phyloP scores from a whole-genome alignment of 2,329 filamentous ascomycete genomes.

The Stemphylium vesicarium region DNA sequence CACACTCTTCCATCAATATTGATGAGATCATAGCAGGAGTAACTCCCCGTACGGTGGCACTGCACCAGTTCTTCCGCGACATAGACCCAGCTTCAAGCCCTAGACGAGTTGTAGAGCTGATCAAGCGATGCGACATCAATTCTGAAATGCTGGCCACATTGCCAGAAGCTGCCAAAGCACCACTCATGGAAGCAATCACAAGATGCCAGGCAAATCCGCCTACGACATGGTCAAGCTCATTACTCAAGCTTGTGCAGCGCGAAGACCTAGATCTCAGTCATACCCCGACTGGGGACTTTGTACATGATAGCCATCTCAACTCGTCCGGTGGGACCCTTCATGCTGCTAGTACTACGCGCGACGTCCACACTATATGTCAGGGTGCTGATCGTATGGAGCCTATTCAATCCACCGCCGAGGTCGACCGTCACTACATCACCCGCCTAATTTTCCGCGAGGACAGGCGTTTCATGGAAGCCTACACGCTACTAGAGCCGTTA shows the following conservation, averaged over 20 bases:
- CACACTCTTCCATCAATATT: constrained; percentile 46
- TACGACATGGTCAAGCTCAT: constrained; percentile 71
- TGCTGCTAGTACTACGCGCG: constrained; percentile 53
- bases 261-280: constrained; percentile 70
- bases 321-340: constrained; percentile 21
- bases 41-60: constrained; percentile 66
- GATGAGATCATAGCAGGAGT: constrained; percentile 42
- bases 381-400: constrained; percentile 67
- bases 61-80: constrained; percentile 70
- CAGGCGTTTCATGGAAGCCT: constrained; percentile 84
- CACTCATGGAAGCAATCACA: constrained; percentile 83
- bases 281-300: constrained; percentile 23
- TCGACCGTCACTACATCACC: constrained; percentile 81
- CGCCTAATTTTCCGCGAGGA: constrained; percentile 90
- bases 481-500: constrained; percentile 82
- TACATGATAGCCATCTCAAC: constrained; percentile 34
- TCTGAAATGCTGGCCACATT: constrained; percentile 76
- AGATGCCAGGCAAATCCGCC: constrained; percentile 84
- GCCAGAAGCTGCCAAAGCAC: constrained; percentile 81
- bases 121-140: constrained; percentile 73
- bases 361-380: constrained; percentile 79
- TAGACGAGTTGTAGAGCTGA: constrained; percentile 72
- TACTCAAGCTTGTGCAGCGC: constrained; percentile 79
- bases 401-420: constrained; percentile 80
- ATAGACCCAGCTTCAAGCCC: constrained; percentile 48